phyloP scores from a whole-genome alignment of 192 early-diverging fungal genomes.

The Funneliformis mosseae region DNA sequence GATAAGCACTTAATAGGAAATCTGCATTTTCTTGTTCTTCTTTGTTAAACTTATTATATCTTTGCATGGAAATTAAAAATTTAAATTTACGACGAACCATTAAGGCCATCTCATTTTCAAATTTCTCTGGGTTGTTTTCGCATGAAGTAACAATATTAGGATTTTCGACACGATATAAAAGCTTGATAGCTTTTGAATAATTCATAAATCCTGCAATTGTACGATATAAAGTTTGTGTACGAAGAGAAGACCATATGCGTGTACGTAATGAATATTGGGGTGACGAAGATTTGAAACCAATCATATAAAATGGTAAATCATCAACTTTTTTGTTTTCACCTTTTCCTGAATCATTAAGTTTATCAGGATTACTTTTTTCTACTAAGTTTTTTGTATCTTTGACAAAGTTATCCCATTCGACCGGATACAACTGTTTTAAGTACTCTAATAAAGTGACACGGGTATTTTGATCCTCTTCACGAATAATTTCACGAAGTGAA shows the following conservation, averaged over 20 bases:
- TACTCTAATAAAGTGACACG: conserved; percentile 83
- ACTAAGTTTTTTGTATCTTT: conserved; percentile 81
- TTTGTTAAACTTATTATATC: conserved; percentile 76
- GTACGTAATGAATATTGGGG: conserved; percentile 84
- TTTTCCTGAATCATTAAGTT: conserved; percentile 49
- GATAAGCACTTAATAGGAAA: conserved; percentile 75
- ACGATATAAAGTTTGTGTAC: conserved; percentile 84
- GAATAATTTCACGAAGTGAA: conserved; percentile 80
- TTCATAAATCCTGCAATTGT: conserved; percentile 89
- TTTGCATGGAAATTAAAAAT: conserved; percentile 84
- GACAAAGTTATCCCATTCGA: conserved; percentile 92
- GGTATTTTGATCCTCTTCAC: conserved; percentile 79
- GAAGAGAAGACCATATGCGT: conserved; percentile 86
- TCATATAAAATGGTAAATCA: conserved; percentile 78
- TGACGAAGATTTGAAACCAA: conserved; percentile 80
- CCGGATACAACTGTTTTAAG: conserved; percentile 73
- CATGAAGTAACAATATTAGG: conserved; percentile 73
- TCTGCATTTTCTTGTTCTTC: conserved; percentile 76
- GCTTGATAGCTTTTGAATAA: conserved; percentile 81
- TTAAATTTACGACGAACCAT: conserved; percentile 81
- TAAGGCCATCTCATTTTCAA: conserved; percentile 69
- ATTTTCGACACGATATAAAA: conserved; percentile 78
- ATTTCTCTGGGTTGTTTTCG: conserved; percentile 62
- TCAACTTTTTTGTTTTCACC: conserved; percentile 71
- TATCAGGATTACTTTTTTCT: conserved; percentile 34